phyloP scores from a whole-genome alignment of 23 red algal species.

The Cyanidiococcus yangmingshanensis region DNA sequence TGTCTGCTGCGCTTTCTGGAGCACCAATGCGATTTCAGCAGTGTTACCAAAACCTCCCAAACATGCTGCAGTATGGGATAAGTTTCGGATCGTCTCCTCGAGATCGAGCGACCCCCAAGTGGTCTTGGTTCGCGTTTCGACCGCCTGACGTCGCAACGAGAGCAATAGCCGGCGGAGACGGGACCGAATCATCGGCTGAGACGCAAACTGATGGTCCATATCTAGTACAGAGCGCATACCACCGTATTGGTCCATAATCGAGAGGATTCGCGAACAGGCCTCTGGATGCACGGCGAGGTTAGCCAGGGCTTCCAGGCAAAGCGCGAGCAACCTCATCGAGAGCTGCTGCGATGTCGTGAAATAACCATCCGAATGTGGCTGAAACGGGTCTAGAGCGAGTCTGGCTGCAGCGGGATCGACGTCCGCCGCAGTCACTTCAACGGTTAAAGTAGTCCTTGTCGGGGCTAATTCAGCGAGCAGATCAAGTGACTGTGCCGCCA shows the following conservation, averaged over 20 bases:
- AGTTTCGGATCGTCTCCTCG: background rate
- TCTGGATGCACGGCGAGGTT: background rate
- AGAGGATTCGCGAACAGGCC: background rate
- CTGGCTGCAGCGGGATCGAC: background rate
- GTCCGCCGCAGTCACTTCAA: background rate
- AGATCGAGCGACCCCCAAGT: background rate
- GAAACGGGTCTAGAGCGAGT: background rate
- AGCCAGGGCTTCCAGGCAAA: background rate
- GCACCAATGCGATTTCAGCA: background rate
- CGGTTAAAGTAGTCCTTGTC: background rate
- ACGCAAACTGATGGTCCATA: background rate
- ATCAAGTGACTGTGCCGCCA: slow-evolving; percentile 7
- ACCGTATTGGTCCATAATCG: background rate
- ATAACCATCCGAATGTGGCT: too few species aligned
- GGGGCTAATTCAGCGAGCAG: background rate
- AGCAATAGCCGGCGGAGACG: background rate
- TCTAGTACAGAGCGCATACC: background rate
- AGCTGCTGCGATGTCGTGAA: too few species aligned
- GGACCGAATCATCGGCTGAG: background rate
- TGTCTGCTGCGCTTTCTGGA: background rate
- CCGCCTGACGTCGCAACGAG: background rate
- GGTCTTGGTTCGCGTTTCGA: background rate
- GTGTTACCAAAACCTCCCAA: background rate
- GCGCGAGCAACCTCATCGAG: background rate
- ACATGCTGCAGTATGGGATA: background rate